Base-by-base conservation (phyloP, 2,329 filamentous ascomycete species). In the Clarireedia monteithiana region DNA sequence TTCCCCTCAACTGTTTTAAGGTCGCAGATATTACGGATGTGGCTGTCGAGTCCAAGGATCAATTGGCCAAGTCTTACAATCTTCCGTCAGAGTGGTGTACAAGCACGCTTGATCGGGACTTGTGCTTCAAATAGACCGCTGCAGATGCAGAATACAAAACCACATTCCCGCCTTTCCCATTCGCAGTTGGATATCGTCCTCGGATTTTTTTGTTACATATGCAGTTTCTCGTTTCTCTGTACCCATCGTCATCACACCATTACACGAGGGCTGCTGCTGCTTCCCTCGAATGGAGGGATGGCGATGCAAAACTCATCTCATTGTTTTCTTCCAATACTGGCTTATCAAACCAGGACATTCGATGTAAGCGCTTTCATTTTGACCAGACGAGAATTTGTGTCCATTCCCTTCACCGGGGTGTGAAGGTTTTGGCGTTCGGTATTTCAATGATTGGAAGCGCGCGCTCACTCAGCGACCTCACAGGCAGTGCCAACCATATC, bases 361-460 rank as follows among this genome's bases (percentile, higher is more conserved):
- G 10, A 23, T 24, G n/a, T 50, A 50, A 26, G 48, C 48, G 48
- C 48, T 40, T 20, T 40, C 30, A 38, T 42, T 15, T n/a, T 15
- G 4, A 12, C 17, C 36, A 12, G 26, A 42, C 30, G 34, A 20
- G 40, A 38, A 17, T 15, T 20, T 9, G n/a, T 39, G 30, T 39
- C 30, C 24, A 48, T 47, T 39, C 23, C 30, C 24, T 39, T 27
- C 50, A 27, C 45, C 10, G 9, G 26, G 10, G 3, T 30, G 38
- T 42, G 36, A 30, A 30, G 23, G n/a, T 51, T 40, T 17, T 42
- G 38, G 4, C 39, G 14, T 39, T 27, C 15, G 14, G 34, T 26
- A 27, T 48, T 30, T 48, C 39, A 45, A 20, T 47, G 27, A 12
- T 44, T 53, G 12, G 44, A 53, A 53, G 51, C 51, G 51, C 51